These are phyloP conservation scores for Lasiosphaeria ovina DNA, from an alignment of 495 filamentous ascomycete genomes.

Conservation along the genomic window DNA sequence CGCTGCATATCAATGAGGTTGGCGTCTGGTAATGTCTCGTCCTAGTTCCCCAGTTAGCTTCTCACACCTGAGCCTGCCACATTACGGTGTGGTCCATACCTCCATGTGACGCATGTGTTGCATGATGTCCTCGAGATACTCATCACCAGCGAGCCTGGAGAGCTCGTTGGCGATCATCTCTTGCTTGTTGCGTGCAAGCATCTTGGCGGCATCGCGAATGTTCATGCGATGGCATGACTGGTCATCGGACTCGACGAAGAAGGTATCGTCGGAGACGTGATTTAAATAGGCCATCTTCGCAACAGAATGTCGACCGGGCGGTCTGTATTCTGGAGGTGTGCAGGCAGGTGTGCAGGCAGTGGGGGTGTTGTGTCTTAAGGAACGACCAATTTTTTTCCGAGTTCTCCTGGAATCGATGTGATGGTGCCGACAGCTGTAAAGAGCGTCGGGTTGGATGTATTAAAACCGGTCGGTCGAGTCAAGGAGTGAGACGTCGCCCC, in stretches of 20 bases:
- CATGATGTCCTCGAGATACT: constrained; percentile 90
- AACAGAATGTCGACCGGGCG: constrained; percentile 21
- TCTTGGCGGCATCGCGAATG: constrained; percentile 69
- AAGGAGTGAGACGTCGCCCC: constrained; percentile 44
- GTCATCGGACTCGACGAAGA: constrained; percentile 80
- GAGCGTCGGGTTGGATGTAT: constrained; percentile 15
- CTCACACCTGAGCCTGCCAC: constrained; percentile 1
- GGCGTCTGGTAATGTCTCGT: constrained; percentile 88
- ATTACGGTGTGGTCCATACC: constrained; percentile 49
- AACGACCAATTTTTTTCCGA: constrained; percentile 46
- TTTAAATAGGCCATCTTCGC: constrained; percentile 67
- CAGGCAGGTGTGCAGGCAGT: constrained; percentile 13
- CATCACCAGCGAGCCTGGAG: constrained; percentile 74
- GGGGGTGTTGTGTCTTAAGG: not conserved
- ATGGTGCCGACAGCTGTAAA: constrained; percentile 10
- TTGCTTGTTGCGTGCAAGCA: constrained; percentile 72
- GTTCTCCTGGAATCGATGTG: constrained; percentile 48
- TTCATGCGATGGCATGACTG: constrained; percentile 48
- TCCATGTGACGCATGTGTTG: constrained; percentile 96
- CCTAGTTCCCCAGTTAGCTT: constrained; percentile 46
- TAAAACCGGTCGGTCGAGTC: constrained; percentile 36
- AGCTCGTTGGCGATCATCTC: constrained; percentile 83
- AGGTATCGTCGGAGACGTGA: constrained; percentile 58
- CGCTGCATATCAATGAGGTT: constrained; percentile 98
- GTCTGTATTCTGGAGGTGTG: constrained; percentile 18